Evolutionary conservation across 805 yeast genomes (phyloP).

Genomic region (Blastobotrys muscicola): DNA sequence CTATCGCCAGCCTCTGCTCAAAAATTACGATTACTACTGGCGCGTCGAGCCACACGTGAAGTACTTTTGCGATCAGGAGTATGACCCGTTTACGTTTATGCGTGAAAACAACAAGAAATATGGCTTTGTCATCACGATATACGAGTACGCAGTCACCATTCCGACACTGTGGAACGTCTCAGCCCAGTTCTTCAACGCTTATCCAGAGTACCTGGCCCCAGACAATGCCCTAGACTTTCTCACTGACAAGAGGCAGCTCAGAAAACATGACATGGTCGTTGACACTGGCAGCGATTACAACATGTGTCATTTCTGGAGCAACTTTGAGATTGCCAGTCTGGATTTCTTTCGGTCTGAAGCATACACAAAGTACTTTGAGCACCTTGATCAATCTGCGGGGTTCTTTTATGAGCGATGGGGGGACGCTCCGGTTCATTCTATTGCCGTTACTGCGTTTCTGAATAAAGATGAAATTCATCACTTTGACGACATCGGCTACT

Average conservation of each 20-base stretch:
- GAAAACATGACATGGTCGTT: slow-evolving; percentile 31
- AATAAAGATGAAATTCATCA: slow-evolving; percentile 56
- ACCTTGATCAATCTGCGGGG: slow-evolving; percentile 65
- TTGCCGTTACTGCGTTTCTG: slow-evolving; percentile 54
- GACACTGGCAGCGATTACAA: slow-evolving; percentile 57
- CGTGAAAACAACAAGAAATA: slow-evolving; percentile 68
- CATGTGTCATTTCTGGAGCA: slow-evolving; percentile 82
- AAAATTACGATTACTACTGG: slow-evolving; percentile 81
- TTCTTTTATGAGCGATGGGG: slow-evolving; percentile 94
- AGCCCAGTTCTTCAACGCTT: slow-evolving; percentile 51
- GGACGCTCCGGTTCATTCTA: slow-evolving; percentile 83
- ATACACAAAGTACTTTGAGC: slow-evolving; percentile 56
- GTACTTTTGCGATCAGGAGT: slow-evolving; percentile 62
- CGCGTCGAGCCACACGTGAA: slow-evolving; percentile 91
- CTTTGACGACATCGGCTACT: slow-evolving; percentile 76
- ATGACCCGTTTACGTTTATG: slow-evolving; percentile 79
- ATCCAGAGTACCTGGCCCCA: slow-evolving; percentile 53
- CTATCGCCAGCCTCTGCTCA: slow-evolving; percentile 64
- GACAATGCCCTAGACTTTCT: slow-evolving; percentile 52
- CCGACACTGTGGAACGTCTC: slow-evolving; percentile 73
- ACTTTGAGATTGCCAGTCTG: slow-evolving; percentile 72
- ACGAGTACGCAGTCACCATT: slow-evolving; percentile 78
- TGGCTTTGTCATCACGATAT: slow-evolving; percentile 76
- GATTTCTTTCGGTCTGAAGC: slow-evolving; percentile 65
- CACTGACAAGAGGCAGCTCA: slow-evolving; percentile 41